Percentiles rank a stretch among this genome's conserved stretches.
Conservation (phyloP, 2,329 filamentous ascomycete species). For the Nothophaeocryptopus gaeumannii region DNA sequence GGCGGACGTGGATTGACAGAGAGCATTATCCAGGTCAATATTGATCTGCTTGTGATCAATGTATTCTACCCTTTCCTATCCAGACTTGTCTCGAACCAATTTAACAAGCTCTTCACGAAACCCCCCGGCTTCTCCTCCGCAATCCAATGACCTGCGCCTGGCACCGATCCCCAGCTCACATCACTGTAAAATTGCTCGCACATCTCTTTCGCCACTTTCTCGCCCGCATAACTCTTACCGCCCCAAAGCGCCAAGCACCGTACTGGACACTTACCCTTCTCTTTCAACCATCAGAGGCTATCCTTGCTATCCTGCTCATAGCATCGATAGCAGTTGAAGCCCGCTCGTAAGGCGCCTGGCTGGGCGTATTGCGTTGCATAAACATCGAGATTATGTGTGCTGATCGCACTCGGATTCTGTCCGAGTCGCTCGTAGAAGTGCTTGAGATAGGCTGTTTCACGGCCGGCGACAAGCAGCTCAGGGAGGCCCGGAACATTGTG, state of each 20-base stretch:
- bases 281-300: conserved; percentile 13
- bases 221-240: conserved; percentile 30
- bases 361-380: conserved; percentile 39
- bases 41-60: no score
- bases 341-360: conserved; percentile 35
- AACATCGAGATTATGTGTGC: conserved; percentile 37
- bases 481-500: conserved; percentile 41
- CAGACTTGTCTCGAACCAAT: conserved; percentile 29
- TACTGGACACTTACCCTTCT: conserved; percentile 27
- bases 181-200: conserved; percentile 34
- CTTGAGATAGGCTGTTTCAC: conserved; percentile 43
- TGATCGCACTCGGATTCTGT: conserved; percentile 39
- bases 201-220: conserved; percentile 27
- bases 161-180: conserved; percentile 26
- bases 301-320: conserved; percentile 35
- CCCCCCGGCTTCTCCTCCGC: conserved; percentile 41
- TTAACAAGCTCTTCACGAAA: conserved; percentile 36
- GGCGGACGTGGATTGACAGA: no score
- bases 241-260: conserved; percentile 35
- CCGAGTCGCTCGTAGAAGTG: conserved; percentile 44
- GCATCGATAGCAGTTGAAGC: conserved; percentile 34
- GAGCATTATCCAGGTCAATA: no score
- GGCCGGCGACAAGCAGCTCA: conserved; percentile 39
- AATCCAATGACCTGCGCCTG: conserved; percentile 37
- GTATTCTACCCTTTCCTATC: no score